Base-by-base conservation (phyloP, 495 filamentous ascomycete genomes). In the Poronia punctata region DNA sequence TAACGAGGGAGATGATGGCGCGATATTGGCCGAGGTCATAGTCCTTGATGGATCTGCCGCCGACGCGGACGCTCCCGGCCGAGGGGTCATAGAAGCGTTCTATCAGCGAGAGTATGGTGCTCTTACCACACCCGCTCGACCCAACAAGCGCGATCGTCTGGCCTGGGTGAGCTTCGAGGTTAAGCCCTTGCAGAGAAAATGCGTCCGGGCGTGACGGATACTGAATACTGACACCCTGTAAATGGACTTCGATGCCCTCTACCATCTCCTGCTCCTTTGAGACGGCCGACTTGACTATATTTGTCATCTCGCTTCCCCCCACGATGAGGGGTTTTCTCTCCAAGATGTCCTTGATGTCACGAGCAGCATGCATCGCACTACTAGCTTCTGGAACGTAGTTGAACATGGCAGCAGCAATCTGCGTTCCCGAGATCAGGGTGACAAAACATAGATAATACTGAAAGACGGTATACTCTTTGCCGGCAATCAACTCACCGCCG, bases 391-490 rank as follows among this genome's bases (percentile, higher is more conserved):
- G 59, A 6, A 60, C 60, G 19, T 61, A 61, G 19, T 44, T 52
- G 48, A 65, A 68, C 30, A 65, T 53, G 27, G 56, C 48, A 3
- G 61, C 65, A 18, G 64, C 64, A 5, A 62, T 62, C 56, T 67
- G 64, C 7, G 64, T 54, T 18, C 61, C 56, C 27, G 61, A 67
- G 28, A 64, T 65, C 35, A 67, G 52, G 9, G 61, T 48, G 23
- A 75, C 67, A 64, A 89, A 95, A 46, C 82, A 84, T 45, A 95
- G 65, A 60, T 92, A 95, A 71, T 94, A 93, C 38, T 83, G 80
- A 53, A 86, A 81, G 53, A 86, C 74, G 40, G 65, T 52, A 49
- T 85, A 86, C 59, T 95, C 83, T 20, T 57, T 47, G 22, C 73
- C 71, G n/a, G 73, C 75, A 26, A 95, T 80, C 27, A 92, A 70